Base-by-base conservation (phyloP, 208 protist genomes). In the Strigomonas culicis region DNA sequence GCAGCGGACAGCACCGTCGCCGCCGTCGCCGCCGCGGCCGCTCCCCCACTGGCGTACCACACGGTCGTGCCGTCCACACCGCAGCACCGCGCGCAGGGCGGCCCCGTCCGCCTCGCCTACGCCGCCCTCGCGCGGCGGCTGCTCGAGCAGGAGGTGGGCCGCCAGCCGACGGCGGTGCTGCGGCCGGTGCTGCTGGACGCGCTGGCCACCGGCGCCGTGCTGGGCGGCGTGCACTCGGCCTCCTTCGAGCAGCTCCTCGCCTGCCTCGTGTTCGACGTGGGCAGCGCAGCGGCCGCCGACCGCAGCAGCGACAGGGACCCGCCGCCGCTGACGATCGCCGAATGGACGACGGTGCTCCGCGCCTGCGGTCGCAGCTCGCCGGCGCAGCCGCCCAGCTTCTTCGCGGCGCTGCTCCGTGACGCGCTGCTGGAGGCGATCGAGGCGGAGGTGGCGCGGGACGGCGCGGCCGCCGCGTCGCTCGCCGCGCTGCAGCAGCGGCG, bases 221-320 rank as follows among this genome's bases (percentile, higher is more conserved):
- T 88, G 6, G 76, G 71, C n/a, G 85, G 77, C 39, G 76, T 78
- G 4, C 82, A 88, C 52, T 80, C 82, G n/a, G 31, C 62, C n/a
- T 36, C 84, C 7, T 93, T 79, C 55, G 68, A 67, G 24, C 82
- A 84, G 63, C 63, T 93, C 25, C 47, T 93, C 8, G 79, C 82
- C 7, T 77, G 52, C 34, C 28, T 90, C 25, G 51, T 90, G 21
- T 72, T 67, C 51, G 46, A 63, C 24, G 39, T 25, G 22, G 46
- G 36, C 17, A 31, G 32, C 10, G 17, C 36, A 8, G 28, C 6
- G 17, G 24, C 27, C n/a, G n/a, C 39, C 15, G 3, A n/a, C 32
- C 10, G 32, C 39, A 44, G 39, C 10, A 17, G 39, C 4, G 15
- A 19, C 28, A 24, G 39, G 8, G 10, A 17, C 39, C 39, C 39